Base-by-base conservation (phyloP, 2,329 filamentous ascomycete genomes). In the Septoria linicola region DNA sequence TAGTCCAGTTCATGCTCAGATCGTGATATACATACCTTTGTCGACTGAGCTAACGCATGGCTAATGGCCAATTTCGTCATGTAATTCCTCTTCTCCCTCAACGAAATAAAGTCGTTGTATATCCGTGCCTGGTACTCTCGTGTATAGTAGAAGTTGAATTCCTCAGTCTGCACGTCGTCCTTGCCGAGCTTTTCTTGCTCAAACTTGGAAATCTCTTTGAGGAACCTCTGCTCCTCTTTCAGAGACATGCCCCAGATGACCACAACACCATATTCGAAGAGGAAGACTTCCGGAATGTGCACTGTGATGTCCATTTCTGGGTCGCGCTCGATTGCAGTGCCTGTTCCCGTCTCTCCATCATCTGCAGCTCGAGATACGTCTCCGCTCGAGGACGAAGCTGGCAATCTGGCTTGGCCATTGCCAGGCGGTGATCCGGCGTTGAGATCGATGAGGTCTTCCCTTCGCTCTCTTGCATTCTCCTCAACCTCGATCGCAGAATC, bases 71-170 rank as follows among this genome's bases (percentile, higher is more conserved):
- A 77, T 74, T 97, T 97, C 61, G 87, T 95, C 93, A 97, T 97
- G 74, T 97, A 95, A 71, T 95, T 96, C 65, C 85, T 85, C 72
- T 95, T 96, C 64, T 97, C 92, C 41, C 91, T 81, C 54, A 99
- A 73, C 2, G 89, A 93, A 71, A 99, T 99, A 65, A 99, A 99
- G 72, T 99, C 93, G 72, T 99, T 99, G 80, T 99, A 99, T 70
- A 99, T 99, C 44, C 93, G 86, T 17, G 93, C 89, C 72, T 99
- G 95, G 69, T 99, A 99, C 68, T 97, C 92, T 64, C 88, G 82
- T 2, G 93, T 97, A 74, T 99, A 97, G 76, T 99, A 99, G 71
- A 97, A 99, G 70, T 99, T 99, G 79, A 99, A 99, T 66, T 92
- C 89, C 71, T 99, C 93, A 40, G 90, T 89, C 73, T 99, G 92